A percentile compares a stretch with the other conserved stretches of the same genome.
Conservation (phyloP, 164 flowering plant species). For the Umbellularia californica region DNA sequence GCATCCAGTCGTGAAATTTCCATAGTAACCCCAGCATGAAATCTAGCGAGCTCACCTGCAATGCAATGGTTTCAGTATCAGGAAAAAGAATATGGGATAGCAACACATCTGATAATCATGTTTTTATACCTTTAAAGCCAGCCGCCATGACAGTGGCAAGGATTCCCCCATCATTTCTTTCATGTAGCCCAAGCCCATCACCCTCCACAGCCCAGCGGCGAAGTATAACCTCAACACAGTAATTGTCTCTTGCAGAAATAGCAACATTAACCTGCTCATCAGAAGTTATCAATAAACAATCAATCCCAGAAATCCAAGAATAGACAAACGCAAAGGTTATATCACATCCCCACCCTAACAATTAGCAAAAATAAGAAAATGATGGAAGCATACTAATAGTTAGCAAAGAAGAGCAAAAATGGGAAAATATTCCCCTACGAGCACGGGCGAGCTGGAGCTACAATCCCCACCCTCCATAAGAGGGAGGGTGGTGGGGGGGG, state of each 20-base stretch:
- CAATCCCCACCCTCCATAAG: too few relatives aligned
- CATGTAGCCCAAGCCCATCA: constrained; percentile 74
- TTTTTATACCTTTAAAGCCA: constrained; percentile 77
- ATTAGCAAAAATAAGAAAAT: too few relatives aligned
- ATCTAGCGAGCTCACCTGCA: constrained; percentile 82
- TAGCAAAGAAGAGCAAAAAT: too few relatives aligned
- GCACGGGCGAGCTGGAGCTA: too few relatives aligned
- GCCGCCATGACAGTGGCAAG: constrained; percentile 80
- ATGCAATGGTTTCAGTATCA: constrained; percentile 3
- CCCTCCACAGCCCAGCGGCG: constrained; percentile 82
- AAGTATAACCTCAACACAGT: constrained; percentile 74
- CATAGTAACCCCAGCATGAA: constrained; percentile 88
- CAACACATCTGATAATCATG: constrained; percentile 1
- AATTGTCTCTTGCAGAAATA: constrained; percentile 51
- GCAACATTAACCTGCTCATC: constrained; percentile 61
- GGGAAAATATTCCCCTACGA: too few relatives aligned
- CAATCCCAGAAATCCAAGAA: neutral
- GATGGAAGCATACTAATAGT: too few relatives aligned
- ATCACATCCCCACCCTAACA: too few relatives aligned
- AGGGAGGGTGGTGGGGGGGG: too few relatives aligned
- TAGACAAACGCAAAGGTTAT: too few relatives aligned
- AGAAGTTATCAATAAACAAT: constrained; percentile 1
- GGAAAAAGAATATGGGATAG: neutral
- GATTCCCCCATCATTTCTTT: constrained; percentile 77
- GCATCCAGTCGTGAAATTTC: constrained; percentile 94